Evolutionary conservation across 768 basidiomycete genomes (phyloP), one percentile per base, ranked within the genome.

Genomic region (Coprinopsis marcescibilis): DNA sequence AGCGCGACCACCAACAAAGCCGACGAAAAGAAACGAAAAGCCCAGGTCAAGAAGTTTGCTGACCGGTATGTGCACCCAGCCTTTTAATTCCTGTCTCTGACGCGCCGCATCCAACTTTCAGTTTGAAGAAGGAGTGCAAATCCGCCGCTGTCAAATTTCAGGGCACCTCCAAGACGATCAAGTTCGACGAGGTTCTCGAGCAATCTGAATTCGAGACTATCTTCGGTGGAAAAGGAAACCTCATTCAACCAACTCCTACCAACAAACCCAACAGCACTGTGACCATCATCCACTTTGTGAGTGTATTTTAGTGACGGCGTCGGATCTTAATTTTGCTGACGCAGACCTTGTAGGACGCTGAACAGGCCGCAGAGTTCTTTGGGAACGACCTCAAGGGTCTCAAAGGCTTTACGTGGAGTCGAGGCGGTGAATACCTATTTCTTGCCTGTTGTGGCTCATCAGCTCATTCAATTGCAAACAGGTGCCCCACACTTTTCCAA

Each of bases 121-220:
- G 69, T 15, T 46, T 70, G 36, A 69, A 70, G 55, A 70, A 70
- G 47, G 67, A 69, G 49, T 68, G 66, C 56, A 70, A 69, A 55
- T 57, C 60, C 3, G 66, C 65, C 42, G 46, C 45, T 1, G 55
- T 63, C 55, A 72, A 72, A 44, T 72, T 72, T 59, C 67, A 70
- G 55, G 68, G 69, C 14, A 35, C 57, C 0, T 19, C 55, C 1
- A 70, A 70, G 57, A 61, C 57, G 1, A 60, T 70, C 55, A 70
- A 69, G 44, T 53, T 70, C 43, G 68, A 70, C 46, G 69, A 71
- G 48, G 60, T 71, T 3, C 58, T 65, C 39, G 64, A 68, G 47
- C 47, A 52, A 33, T 48, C 52, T 43, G 69, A 69, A 44, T 70
- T 70, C 43, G 56, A 69, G 23, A 26, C 51, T 23, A 43, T 70